Conservation (phyloP, 1,284 basidiomycete genomes). For the Meripilus lineatus region DNA sequence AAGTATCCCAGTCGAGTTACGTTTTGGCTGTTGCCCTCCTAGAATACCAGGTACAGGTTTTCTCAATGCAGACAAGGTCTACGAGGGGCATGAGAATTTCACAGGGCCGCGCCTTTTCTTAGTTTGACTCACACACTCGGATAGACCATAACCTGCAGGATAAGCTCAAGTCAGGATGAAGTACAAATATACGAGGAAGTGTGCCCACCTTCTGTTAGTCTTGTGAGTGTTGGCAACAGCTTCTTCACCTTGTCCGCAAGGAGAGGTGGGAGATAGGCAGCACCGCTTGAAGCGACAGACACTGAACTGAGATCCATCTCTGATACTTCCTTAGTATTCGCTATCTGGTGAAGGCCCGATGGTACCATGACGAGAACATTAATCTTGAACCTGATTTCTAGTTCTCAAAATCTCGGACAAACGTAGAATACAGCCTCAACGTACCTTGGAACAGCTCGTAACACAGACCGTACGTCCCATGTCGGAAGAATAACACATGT, state of each 20-base stretch:
- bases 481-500: slow-evolving; percentile 52
- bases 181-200: background rate
- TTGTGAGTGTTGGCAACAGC: slow-evolving; percentile 31
- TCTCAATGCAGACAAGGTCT: slow-evolving; percentile 54
- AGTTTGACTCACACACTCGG: slow-evolving; percentile 63
- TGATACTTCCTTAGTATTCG: slow-evolving; percentile 45
- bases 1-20: slow-evolving; percentile 53
- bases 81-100: too few relatives aligned
- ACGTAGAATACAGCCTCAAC: slow-evolving; percentile 9
- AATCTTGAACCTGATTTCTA: slow-evolving; percentile 41
- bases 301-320: slow-evolving; percentile 54
- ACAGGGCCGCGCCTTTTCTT: too few relatives aligned
- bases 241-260: slow-evolving; percentile 39
- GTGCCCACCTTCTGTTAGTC: slow-evolving; percentile 46
- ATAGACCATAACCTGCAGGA: slow-evolving; percentile 67
- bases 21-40: slow-evolving; percentile 35
- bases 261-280: slow-evolving; percentile 60
- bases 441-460: slow-evolving; percentile 41
- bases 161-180: too few relatives aligned
- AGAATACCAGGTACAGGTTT: slow-evolving; percentile 44
- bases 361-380: slow-evolving; percentile 52
- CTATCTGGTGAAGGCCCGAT: slow-evolving; percentile 61
- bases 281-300: slow-evolving; percentile 43
- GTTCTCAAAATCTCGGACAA: background rate
- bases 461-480: slow-evolving; percentile 51